A percentile compares a stretch with the other conserved stretches of the same genome.
These are phyloP conservation scores for Thuidium tamariscinum DNA, from an alignment of 225 moss, liverwort and hornwort species.

Conservation along the genomic window DNA sequence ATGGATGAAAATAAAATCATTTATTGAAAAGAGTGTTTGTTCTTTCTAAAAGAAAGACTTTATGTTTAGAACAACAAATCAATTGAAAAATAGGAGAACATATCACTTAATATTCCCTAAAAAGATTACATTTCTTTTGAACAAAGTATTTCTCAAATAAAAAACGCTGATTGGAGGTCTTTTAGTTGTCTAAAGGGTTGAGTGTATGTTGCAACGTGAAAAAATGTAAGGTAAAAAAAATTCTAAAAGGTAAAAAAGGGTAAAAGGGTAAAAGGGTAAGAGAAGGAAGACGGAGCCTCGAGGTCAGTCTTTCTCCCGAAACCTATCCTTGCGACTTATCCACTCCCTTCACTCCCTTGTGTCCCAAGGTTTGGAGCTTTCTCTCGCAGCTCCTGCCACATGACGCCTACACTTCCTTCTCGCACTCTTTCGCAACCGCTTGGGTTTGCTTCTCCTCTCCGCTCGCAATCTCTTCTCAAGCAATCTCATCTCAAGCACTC, in stretches of 20 bases:
- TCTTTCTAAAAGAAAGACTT: no score
- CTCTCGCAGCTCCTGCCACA: background rate
- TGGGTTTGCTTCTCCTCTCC: background rate
- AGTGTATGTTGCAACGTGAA: background rate
- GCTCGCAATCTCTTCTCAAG: background rate
- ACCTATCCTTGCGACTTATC: slow-evolving; percentile 16
- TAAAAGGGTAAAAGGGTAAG: background rate
- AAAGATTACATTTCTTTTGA: fast-evolving
- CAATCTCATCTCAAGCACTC: background rate
- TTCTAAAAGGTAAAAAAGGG: background rate
- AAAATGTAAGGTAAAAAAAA: background rate
- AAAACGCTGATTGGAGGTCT: fast-evolving
- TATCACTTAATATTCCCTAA: fast-evolving
- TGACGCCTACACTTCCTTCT: background rate
- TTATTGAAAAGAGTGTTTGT: no score
- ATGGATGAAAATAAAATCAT: background rate
- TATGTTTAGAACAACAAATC: background rate
- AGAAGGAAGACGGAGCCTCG: background rate
- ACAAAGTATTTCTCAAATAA: background rate
- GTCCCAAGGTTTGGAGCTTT: background rate
- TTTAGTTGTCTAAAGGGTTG: background rate
- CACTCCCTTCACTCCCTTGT: slow-evolving; percentile 1
- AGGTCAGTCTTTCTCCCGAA: background rate
- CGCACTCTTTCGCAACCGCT: background rate
- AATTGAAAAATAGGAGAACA: fast-evolving